phyloP scores from a whole-genome alignment of 345 rosid genomes.

The Rubroshorea leprosula region DNA sequence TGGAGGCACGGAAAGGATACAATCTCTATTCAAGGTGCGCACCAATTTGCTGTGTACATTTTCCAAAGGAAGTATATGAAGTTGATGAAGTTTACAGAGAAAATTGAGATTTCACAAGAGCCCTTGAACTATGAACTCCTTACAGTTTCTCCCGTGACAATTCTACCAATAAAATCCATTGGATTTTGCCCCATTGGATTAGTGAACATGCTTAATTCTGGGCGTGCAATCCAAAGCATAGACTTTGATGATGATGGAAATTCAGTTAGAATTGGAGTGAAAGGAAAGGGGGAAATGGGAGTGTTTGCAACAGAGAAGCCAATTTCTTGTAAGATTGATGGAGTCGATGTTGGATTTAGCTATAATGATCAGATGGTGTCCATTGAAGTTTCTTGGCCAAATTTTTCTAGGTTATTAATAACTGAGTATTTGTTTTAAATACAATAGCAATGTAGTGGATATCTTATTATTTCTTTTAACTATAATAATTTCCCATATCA shows the following conservation, averaged over 20 bases:
- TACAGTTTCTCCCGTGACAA: constrained; percentile 57
- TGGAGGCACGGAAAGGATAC: constrained; percentile 69
- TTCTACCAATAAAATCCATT: constrained; percentile 26
- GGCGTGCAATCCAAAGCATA: constrained; percentile 61
- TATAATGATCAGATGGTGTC: constrained; percentile 49
- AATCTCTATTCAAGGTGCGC: constrained; percentile 44
- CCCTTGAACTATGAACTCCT: constrained; percentile 73
- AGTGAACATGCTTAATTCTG: constrained; percentile 79
- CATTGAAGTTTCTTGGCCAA: constrained; percentile 56
- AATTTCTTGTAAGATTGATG: constrained; percentile 46
- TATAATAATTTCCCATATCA: too few species aligned
- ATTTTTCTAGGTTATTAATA: constrained; percentile 28
- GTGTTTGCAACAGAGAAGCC: constrained; percentile 62
- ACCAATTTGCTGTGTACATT: constrained; percentile 55
- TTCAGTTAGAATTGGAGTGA: constrained; percentile 40
- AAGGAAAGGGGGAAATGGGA: constrained; percentile 69
- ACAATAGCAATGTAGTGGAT: too few species aligned
- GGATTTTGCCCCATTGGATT: constrained; percentile 52
- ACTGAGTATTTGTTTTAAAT: constrained; percentile 51
- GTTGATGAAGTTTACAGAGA: constrained; percentile 40
- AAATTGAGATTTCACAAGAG: constrained; percentile 48
- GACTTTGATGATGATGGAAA: constrained; percentile 14
- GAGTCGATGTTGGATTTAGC: constrained; percentile 37
- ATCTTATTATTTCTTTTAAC: too few species aligned
- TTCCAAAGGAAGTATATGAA: constrained; percentile 51